Evolutionary conservation across 139 green algal genomes (phyloP), one percentile per base, ranked within the genome.

Genomic region (Dunaliella primolecta): DNA sequence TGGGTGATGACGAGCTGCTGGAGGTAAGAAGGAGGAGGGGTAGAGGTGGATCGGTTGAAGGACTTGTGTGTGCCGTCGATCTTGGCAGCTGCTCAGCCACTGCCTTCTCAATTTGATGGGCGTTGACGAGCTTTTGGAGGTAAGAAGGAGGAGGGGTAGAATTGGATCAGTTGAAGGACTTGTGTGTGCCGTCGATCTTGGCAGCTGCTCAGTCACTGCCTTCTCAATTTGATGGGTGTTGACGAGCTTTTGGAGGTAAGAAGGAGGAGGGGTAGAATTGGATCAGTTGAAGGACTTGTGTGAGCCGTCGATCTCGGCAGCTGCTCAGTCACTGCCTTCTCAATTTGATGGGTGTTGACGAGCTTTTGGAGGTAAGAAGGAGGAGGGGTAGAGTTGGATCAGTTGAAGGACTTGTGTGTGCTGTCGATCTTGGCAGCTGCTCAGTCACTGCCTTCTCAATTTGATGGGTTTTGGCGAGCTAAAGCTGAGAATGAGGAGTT

Each of bases 21-120:
- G 25, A 36, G 1, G 82, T 88, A 27, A 15, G 70, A 3, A 7
- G n/a, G n/a, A n/a, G n/a, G n/a, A n/a, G n/a, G n/a, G n/a, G n/a
- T n/a, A n/a, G n/a, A n/a, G n/a, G n/a, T n/a, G n/a, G n/a, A n/a
- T n/a, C n/a, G n/a, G n/a, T n/a, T n/a, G n/a, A n/a, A n/a, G n/a
- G n/a, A n/a, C n/a, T n/a, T n/a, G 46, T 64, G 46, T 64, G 46
- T 64, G 46, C n/a, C n/a, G n/a, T n/a, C n/a, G n/a, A 20, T 21
- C 29, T 46, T 86, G 81, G 81, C 25, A 37, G 37, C 84, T 36
- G 11, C 57, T 84, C 38, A 84, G 57, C 46, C 83, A 83, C 37
- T 81, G 81, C 2, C 75, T 90, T 56, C 81, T 88, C 80, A 84
- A 36, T 31, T 80, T 90, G 83, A 81, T 90, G 84, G 80, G 79